These are phyloP conservation scores for Farysia itapuensis DNA, from an alignment of 1,284 basidiomycete genomes.

Conservation along the genomic window DNA sequence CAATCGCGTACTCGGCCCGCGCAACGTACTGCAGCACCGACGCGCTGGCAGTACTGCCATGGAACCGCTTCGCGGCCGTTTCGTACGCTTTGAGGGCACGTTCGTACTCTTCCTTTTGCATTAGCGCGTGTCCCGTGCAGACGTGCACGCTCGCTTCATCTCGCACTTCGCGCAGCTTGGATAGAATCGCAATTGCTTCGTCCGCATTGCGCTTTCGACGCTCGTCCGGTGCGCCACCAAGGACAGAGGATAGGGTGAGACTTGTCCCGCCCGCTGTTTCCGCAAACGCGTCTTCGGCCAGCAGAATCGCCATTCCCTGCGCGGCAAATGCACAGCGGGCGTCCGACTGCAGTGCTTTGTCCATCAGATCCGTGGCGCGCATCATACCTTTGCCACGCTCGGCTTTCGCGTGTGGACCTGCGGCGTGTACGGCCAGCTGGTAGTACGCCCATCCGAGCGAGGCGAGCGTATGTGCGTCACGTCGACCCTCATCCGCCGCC, in stretches of 20 bases:
- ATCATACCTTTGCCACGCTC: slow-evolving; percentile 52
- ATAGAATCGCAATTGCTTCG: slow-evolving; percentile 50
- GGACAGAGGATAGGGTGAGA: slow-evolving; percentile 8
- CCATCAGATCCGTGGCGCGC: slow-evolving; percentile 55
- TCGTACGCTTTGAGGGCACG: slow-evolving; percentile 55
- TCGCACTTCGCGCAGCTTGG: slow-evolving; percentile 55
- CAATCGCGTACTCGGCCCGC: slow-evolving; percentile 52
- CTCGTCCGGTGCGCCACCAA: slow-evolving; percentile 35
- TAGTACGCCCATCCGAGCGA: slow-evolving; percentile 58
- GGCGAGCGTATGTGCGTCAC: slow-evolving; percentile 50
- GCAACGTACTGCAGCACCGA: slow-evolving; percentile 53
- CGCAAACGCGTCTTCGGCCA: slow-evolving; percentile 54
- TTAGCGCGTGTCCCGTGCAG: slow-evolving; percentile 58
- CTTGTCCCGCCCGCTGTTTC: slow-evolving; percentile 29
- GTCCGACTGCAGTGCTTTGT: slow-evolving; percentile 51
- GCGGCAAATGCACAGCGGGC: slow-evolving; percentile 53
- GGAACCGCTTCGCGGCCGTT: slow-evolving; percentile 44
- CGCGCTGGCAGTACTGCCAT: slow-evolving; percentile 21
- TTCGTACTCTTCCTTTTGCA: slow-evolving; percentile 55
- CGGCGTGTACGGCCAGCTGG: slow-evolving; percentile 47
- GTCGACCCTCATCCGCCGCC: slow-evolving; percentile 42
- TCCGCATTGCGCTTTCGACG: slow-evolving; percentile 46
- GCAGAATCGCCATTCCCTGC: slow-evolving; percentile 55
- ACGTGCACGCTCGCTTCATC: slow-evolving; percentile 57
- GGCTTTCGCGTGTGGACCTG: slow-evolving; percentile 39